Conservation (phyloP, 75 land plant species). For the Picea sitchensis region DNA sequence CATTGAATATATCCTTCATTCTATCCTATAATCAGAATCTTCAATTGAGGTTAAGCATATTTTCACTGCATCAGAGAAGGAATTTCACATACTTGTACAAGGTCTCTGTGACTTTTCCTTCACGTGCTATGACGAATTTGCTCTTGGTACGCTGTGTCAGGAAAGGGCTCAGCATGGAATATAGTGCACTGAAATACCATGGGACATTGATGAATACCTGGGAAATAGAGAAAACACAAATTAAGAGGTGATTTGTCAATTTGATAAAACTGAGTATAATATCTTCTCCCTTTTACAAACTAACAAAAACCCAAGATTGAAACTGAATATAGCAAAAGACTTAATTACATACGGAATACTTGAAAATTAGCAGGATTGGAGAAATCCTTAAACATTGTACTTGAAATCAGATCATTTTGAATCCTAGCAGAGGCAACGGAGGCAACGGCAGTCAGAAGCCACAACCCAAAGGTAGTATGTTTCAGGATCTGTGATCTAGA, state of each 20-base stretch:
- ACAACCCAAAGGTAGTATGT: neutral
- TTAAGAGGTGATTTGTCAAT: neutral
- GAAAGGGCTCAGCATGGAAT: constrained; percentile 81
- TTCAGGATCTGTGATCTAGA: neutral
- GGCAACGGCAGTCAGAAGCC: neutral
- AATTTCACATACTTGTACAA: constrained; percentile 9
- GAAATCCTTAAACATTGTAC: neutral
- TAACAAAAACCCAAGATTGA: neutral
- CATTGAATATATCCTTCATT: neutral
- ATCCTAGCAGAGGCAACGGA: neutral
- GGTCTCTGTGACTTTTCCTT: constrained; percentile 75
- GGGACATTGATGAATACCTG: constrained; percentile 93
- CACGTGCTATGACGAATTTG: constrained; percentile 79
- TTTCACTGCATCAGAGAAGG: neutral
- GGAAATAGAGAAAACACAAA: neutral
- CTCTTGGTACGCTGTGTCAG: constrained; percentile 91
- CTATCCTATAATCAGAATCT: neutral
- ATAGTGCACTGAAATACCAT: constrained; percentile 89
- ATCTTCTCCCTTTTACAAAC: neutral
- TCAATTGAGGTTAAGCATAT: neutral
- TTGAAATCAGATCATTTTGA: neutral
- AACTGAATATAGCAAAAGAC: neutral
- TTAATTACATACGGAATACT: neutral
- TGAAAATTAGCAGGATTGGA: neutral
- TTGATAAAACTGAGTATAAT: neutral